Evolutionary conservation across 129 eudicot species (phyloP).

Genomic region (Pseudognaphalium luteoalbum): DNA sequence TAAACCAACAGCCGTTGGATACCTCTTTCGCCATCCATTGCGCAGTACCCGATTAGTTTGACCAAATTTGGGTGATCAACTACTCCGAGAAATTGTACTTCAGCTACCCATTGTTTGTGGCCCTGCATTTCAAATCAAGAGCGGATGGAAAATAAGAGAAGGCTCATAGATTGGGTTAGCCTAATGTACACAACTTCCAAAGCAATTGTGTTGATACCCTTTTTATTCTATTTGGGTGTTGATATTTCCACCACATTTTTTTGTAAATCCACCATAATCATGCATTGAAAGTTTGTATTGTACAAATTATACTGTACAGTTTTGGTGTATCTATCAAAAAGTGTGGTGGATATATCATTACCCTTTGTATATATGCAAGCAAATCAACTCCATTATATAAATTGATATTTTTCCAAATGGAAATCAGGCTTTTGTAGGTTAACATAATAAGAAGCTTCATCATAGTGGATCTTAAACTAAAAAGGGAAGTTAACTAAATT

Average conservation of each 20-base stretch:
- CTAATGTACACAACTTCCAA: neutral
- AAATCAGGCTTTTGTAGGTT: too few relatives aligned
- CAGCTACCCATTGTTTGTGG: slow-evolving; percentile 92
- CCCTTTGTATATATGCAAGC: neutral
- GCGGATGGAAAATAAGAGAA: neutral
- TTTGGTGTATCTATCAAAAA: too few relatives aligned
- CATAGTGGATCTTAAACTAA: neutral
- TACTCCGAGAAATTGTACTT: slow-evolving; percentile 84
- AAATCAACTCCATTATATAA: neutral
- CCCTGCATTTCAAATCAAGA: slow-evolving; percentile 53
- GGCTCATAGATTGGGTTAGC: neutral
- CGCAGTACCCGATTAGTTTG: slow-evolving; percentile 85
- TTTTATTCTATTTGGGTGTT: too few relatives aligned
- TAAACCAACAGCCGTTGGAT: slow-evolving; percentile 85
- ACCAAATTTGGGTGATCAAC: slow-evolving; percentile 93
- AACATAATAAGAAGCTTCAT: neutral
- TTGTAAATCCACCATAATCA: too few relatives aligned
- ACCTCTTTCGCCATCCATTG: slow-evolving; percentile 78
- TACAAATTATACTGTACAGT: too few relatives aligned
- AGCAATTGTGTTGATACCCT: neutral
- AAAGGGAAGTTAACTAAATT: neutral
- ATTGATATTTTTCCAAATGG: neutral
- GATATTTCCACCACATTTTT: too few relatives aligned
- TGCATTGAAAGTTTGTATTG: too few relatives aligned
- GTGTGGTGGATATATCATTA: too few relatives aligned